Percentiles rank a stretch among this genome's conserved stretches.
These are phyloP conservation scores for Filobasidium uniguttulatum DNA, from an alignment of 1,284 basidiomycete genomes.

Conservation along the genomic window DNA sequence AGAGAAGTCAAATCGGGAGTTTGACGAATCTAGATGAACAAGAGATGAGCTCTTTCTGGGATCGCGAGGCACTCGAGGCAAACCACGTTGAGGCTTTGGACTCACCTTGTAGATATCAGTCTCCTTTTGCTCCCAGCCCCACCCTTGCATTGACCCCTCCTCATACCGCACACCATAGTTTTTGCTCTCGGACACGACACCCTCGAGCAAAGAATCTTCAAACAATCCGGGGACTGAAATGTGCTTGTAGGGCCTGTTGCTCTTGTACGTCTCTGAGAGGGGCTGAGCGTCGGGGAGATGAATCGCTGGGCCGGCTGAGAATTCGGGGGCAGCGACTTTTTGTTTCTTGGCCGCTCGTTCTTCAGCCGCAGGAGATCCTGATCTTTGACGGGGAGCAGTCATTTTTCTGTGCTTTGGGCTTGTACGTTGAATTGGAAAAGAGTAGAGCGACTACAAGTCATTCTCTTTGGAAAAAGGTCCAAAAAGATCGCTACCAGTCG, in stretches of 20 bases:
- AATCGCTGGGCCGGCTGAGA: slow-evolving; percentile 11
- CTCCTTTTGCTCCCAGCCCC: slow-evolving; percentile 86
- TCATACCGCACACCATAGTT: slow-evolving; percentile 34
- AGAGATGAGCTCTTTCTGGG: neutral
- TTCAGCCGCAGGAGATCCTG: neutral
- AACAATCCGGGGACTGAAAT: slow-evolving; percentile 70
- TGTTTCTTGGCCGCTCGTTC: neutral
- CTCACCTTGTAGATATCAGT: slow-evolving; percentile 95
- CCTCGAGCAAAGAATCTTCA: slow-evolving; percentile 59
- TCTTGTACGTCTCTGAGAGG: slow-evolving; percentile 42
- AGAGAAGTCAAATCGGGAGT: slow-evolving; percentile 95
- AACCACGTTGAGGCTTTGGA: no score
- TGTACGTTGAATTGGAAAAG: no score
- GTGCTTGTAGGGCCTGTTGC: slow-evolving; percentile 66
- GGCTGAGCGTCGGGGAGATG: slow-evolving; percentile 1
- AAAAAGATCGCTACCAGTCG: no score
- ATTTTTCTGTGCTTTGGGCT: no score
- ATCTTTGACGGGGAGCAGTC: neutral
- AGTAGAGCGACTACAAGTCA: no score
- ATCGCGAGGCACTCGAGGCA: neutral
- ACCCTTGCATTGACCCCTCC: slow-evolving; percentile 33
- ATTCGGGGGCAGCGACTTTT: neutral
- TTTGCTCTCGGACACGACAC: slow-evolving; percentile 47
- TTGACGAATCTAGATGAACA: slow-evolving; percentile 66
- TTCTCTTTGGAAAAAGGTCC: no score